Conservation (phyloP, 139 green algal species). For the Chlamydomonas eustigma region DNA sequence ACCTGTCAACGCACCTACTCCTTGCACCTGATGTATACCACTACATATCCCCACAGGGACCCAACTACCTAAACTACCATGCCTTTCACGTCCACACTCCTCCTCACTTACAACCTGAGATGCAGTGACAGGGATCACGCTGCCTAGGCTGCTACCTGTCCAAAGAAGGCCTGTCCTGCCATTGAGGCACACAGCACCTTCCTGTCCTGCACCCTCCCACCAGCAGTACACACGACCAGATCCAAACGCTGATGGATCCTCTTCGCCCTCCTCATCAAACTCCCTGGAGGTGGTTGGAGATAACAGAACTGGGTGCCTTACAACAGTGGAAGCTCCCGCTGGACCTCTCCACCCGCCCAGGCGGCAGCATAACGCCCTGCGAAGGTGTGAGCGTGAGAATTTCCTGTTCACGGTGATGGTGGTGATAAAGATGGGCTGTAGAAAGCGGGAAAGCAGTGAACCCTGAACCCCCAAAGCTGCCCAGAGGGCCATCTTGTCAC, state of each 20-base stretch:
- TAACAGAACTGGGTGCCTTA: background rate
- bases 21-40: background rate
- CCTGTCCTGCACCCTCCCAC: background rate
- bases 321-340: background rate
- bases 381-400: slow-evolving; percentile 17
- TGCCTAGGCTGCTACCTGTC: background rate
- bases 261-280: slow-evolving; percentile 7
- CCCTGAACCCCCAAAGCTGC: slow-evolving; percentile 9
- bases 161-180: slow-evolving; percentile 5
- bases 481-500: slow-evolving; percentile 18
- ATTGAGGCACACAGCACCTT: slow-evolving; percentile 10
- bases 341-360: background rate
- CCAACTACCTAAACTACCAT: background rate
- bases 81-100: background rate
- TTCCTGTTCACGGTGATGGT: slow-evolving; percentile 13
- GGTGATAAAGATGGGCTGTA: background rate
- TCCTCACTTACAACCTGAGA: too few species aligned
- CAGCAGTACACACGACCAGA: background rate
- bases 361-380: slow-evolving; percentile 10
- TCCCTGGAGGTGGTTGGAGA: background rate
- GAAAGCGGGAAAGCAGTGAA: slow-evolving; percentile 13
- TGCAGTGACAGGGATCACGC: too few species aligned
- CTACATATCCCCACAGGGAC: background rate
- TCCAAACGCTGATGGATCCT: background rate
- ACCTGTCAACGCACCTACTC: background rate